These are phyloP conservation scores for Blastomyces gilchristii DNA, from an alignment of 2,329 filamentous ascomycete genomes.

Conservation along the genomic window DNA sequence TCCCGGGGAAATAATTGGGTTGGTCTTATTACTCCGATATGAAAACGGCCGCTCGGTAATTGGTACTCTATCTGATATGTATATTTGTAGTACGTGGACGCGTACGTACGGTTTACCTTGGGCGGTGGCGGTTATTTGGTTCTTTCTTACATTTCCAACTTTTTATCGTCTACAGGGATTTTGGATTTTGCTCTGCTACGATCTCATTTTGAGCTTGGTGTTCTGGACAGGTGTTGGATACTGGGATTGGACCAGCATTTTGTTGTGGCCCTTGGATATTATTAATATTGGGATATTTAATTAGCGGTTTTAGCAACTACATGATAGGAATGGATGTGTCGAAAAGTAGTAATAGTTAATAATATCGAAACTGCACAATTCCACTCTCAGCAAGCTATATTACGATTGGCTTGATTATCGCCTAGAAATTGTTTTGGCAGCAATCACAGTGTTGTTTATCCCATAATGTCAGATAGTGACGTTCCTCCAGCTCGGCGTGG, in stretches of 20 bases:
- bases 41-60: not conserved
- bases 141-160: not conserved
- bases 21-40: not conserved
- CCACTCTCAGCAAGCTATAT: not conserved
- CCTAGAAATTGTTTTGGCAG: not conserved
- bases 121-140: no score
- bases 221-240: not conserved
- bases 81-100: not conserved
- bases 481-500: not conserved
- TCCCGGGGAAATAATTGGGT: conserved; percentile 39
- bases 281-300: not conserved
- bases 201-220: not conserved
- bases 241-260: not conserved
- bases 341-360: not conserved
- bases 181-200: no score
- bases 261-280: not conserved
- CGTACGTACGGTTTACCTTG: not conserved
- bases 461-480: not conserved
- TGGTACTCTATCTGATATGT: not conserved
- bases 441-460: not conserved
- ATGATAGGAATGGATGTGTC: not conserved
- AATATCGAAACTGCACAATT: not conserved
- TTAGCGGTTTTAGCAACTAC: not conserved
- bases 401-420: not conserved
- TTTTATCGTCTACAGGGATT: not conserved